These are phyloP conservation scores for Penicillium simplicissimum DNA, from an alignment of 495 filamentous ascomycete genomes.

Conservation along the genomic window DNA sequence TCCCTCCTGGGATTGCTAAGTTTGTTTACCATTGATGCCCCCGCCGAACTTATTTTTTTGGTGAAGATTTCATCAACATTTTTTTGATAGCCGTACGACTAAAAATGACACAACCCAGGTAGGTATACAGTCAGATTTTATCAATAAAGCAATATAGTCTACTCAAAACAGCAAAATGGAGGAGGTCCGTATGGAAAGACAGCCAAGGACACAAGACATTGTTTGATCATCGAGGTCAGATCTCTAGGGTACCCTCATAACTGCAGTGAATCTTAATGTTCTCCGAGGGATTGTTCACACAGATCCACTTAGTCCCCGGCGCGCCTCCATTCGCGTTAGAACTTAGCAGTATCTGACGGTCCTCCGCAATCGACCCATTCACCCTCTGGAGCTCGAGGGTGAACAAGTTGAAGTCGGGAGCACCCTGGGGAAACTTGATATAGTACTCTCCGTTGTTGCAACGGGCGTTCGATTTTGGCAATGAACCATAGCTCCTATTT, in stretches of 20 bases:
- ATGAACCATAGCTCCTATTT: conserved; percentile 19
- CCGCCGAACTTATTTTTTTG: too few species aligned
- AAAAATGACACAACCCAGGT: too few species aligned
- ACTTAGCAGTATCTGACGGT: conserved; percentile 17
- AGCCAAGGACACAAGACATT: neutral
- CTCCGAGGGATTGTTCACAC: conserved; percentile 17
- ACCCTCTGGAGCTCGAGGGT: conserved; percentile 24
- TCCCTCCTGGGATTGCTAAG: too few species aligned
- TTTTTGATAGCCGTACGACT: too few species aligned
- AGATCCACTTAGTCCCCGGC: conserved; percentile 25
- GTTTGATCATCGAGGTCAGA: conserved; percentile 10
- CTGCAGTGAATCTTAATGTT: conserved; percentile 17
- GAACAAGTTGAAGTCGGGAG: conserved; percentile 21
- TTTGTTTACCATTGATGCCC: too few species aligned
- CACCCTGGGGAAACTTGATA: conserved; percentile 27
- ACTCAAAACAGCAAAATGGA: neutral
- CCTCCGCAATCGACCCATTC: conserved; percentile 18
- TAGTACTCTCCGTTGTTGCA: conserved; percentile 32
- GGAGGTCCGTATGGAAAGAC: neutral
- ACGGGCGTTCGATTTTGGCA: conserved; percentile 21
- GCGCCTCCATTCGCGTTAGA: conserved; percentile 14
- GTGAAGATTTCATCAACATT: too few species aligned
- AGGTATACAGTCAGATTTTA: too few species aligned
- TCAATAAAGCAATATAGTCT: neutral
- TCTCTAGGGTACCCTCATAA: conserved; percentile 21